Conservation (phyloP, 352 stramenopile genomes). For the Phytophthora constricta region DNA sequence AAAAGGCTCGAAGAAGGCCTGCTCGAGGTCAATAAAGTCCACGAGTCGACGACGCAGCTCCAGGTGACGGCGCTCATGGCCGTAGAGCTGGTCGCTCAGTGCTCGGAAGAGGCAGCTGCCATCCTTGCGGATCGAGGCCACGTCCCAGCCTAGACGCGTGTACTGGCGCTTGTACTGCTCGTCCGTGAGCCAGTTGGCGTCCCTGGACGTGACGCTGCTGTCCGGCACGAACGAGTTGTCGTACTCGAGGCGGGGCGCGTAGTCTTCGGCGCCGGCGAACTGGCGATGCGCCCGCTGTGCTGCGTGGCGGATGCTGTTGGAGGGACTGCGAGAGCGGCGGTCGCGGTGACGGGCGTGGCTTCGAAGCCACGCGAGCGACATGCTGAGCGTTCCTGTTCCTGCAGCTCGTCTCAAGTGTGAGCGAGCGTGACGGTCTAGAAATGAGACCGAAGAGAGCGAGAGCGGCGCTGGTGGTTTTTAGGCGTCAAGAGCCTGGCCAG, state of each 20-base stretch:
- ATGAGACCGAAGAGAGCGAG: constrained; percentile 36
- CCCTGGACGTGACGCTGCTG: constrained; percentile 33
- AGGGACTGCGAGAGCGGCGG: constrained; percentile 25
- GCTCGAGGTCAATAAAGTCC: constrained; percentile 60
- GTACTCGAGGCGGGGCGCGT: constrained; percentile 36
- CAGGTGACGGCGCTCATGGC: constrained; percentile 46
- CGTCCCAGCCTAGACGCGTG: constrained; percentile 42
- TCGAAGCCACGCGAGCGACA: constrained; percentile 46
- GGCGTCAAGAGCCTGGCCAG: constrained; percentile 28
- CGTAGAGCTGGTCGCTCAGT: constrained; percentile 71
- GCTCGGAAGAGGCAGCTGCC: constrained; percentile 70
- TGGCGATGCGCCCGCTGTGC: constrained; percentile 36
- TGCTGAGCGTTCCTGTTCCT: constrained; percentile 4
- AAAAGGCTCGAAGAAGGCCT: constrained; percentile 52
- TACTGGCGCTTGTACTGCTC: constrained; percentile 58
- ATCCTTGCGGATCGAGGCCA: constrained; percentile 48
- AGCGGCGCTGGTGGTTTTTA: constrained; percentile 21
- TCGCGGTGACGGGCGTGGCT: constrained; percentile 39
- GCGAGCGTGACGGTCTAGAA: constrained; percentile 29
- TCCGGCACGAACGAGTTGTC: constrained; percentile 40
- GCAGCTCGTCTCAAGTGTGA: constrained; percentile 22
- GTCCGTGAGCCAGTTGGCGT: constrained; percentile 49
- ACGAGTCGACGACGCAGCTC: constrained; percentile 58
- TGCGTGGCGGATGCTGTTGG: constrained; percentile 32
- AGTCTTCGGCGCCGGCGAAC: constrained; percentile 26